A percentile compares a stretch with the other conserved stretches of the same genome.
Evolutionary conservation across 176 grass and related monocot species (phyloP).

Genomic region (Stipa capillata): DNA sequence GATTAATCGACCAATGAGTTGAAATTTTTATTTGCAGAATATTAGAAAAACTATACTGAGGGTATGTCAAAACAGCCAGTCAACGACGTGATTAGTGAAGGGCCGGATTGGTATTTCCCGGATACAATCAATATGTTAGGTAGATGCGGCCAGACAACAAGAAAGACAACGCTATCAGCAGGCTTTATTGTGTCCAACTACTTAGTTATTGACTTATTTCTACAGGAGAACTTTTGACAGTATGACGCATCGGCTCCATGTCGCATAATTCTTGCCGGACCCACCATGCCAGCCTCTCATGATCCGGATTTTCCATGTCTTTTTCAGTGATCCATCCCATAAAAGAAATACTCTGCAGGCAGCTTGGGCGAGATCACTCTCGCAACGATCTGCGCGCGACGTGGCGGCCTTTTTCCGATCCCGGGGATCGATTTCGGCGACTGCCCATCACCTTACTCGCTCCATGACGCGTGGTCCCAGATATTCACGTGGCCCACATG

Average conservation of each 20-base stretch:
- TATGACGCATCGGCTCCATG: background rate
- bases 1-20: too few relatives aligned
- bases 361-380: background rate
- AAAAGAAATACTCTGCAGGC: too few relatives aligned
- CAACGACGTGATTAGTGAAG: too few relatives aligned
- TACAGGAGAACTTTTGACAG: background rate
- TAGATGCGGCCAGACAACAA: background rate
- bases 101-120: too few relatives aligned
- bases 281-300: background rate
- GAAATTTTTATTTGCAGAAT: too few relatives aligned
- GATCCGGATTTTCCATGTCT: background rate
- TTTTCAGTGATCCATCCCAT: background rate
- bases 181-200: background rate
- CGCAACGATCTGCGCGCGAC: background rate
- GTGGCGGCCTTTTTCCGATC: background rate
- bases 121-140: background rate
- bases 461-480: background rate
- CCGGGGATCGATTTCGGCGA: too few relatives aligned
- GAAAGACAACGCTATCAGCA: background rate
- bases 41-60: too few relatives aligned
- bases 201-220: too few relatives aligned
- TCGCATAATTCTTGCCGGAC: background rate
- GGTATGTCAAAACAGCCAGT: too few relatives aligned
- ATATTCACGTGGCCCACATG: background rate
- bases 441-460: fast-evolving